phyloP scores from a whole-genome alignment of 257 asterid species.

The Dorcoceras hygrometricum region DNA sequence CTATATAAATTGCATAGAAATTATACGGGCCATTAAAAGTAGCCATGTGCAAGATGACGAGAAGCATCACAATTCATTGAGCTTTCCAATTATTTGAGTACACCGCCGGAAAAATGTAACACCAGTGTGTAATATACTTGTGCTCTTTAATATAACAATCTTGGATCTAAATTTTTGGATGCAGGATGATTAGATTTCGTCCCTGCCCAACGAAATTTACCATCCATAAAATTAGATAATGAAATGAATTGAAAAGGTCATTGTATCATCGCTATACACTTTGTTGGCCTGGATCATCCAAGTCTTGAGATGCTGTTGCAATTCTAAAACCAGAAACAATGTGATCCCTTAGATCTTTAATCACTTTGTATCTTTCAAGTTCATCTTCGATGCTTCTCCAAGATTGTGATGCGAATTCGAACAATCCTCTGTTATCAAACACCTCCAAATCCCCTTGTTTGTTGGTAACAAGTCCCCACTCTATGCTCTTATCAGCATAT shows the following conservation, averaged over 20 bases:
- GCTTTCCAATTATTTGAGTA: not conserved
- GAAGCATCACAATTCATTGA: not conserved
- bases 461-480: conserved; percentile 46
- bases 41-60: not conserved
- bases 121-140: not conserved
- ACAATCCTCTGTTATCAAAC: conserved; percentile 34
- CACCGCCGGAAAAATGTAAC: not conserved
- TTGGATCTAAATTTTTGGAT: too few relatives aligned
- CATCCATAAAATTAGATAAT: conserved; percentile 5
- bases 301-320: conserved; percentile 42
- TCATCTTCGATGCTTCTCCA: conserved; percentile 72
- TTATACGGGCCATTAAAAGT: not conserved
- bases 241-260: not conserved
- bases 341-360: conserved; percentile 79
- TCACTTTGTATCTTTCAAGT: conserved; percentile 79
- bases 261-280: conserved; percentile 32
- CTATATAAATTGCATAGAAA: not conserved
- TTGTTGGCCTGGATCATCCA: conserved; percentile 36
- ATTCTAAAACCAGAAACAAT: conserved; percentile 62
- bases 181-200: too few relatives aligned
- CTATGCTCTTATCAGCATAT: conserved; percentile 40
- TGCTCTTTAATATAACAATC: not conserved
- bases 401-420: conserved; percentile 48
- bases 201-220: too few relatives aligned
- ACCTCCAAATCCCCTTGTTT: conserved; percentile 35